Evolutionary conservation across 2,329 filamentous ascomycete species (phyloP).

Genomic region (Colletotrichum sp.): DNA sequence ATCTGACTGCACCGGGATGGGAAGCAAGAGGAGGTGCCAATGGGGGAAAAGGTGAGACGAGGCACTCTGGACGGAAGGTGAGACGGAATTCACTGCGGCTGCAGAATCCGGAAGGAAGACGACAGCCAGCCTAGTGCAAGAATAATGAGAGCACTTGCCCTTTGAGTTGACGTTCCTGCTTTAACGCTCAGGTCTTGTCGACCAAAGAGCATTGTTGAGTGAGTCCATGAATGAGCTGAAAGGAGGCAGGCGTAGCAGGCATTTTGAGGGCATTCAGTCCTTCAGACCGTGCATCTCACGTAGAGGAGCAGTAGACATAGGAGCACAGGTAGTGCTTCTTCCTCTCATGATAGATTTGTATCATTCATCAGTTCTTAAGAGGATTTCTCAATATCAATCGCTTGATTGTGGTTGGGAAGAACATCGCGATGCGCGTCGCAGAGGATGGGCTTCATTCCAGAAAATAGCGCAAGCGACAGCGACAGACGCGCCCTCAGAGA

Average conservation of each 20-base stretch:
- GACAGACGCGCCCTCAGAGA: not conserved
- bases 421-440: not conserved
- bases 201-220: not conserved
- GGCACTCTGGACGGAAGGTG: not conserved
- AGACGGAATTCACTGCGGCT: not conserved
- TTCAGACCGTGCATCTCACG: not conserved
- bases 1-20: not conserved
- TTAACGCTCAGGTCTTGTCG: not conserved
- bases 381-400: not conserved
- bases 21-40: not conserved
- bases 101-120: not conserved
- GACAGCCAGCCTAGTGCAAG: not conserved
- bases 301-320: not conserved
- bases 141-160: not conserved
- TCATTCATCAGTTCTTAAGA: not conserved
- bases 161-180: not conserved
- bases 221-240: not conserved
- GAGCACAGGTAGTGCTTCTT: not conserved
- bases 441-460: not conserved
- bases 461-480: slow-evolving; percentile 4
- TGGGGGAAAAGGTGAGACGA: not conserved
- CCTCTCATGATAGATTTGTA: not conserved
- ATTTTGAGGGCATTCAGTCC: not conserved
- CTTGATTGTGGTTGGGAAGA: slow-evolving; percentile 1
- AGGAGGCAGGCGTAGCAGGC: not conserved